Conservation (phyloP, 345 rosid genomes). For the Excoecaria cochinchinensis region DNA sequence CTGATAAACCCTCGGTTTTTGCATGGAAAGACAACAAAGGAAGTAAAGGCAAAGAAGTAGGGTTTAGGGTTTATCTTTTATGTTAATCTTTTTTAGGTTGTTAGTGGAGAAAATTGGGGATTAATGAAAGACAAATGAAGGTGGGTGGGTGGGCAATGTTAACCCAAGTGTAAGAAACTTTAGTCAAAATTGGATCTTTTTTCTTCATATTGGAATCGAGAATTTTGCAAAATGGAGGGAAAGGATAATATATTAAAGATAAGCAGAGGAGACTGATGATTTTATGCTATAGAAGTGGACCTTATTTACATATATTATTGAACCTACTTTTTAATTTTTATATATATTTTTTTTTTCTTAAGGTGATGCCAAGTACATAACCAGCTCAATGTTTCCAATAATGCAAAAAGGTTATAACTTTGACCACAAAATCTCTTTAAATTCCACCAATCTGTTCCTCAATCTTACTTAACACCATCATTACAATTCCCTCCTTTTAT, state of each 20-base stretch:
- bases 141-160: slow-evolving; percentile 31
- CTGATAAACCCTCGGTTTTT: slow-evolving; percentile 13
- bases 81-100: slow-evolving; percentile 11
- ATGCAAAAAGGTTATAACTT: slow-evolving; percentile 30
- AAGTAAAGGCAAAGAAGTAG: neutral
- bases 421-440: slow-evolving; percentile 29
- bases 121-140: slow-evolving; percentile 8
- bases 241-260: slow-evolving; percentile 4
- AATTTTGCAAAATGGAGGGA: slow-evolving; percentile 40
- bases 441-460: slow-evolving; percentile 23
- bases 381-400: slow-evolving; percentile 42
- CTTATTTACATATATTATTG: neutral
- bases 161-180: slow-evolving; percentile 36
- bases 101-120: slow-evolving; percentile 29
- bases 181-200: slow-evolving; percentile 31
- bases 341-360: too few relatives aligned
- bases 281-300: slow-evolving; percentile 23
- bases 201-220: slow-evolving; percentile 25
- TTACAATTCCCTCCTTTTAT: slow-evolving; percentile 21
- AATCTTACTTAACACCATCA: slow-evolving; percentile 33
- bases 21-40: slow-evolving; percentile 1
- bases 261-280: slow-evolving; percentile 25
- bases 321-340: too few relatives aligned
- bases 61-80: slow-evolving; percentile 12
- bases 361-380: slow-evolving; percentile 28